phyloP scores from a whole-genome alignment of 1,139 yeast species.

The Taphrina sp. region DNA sequence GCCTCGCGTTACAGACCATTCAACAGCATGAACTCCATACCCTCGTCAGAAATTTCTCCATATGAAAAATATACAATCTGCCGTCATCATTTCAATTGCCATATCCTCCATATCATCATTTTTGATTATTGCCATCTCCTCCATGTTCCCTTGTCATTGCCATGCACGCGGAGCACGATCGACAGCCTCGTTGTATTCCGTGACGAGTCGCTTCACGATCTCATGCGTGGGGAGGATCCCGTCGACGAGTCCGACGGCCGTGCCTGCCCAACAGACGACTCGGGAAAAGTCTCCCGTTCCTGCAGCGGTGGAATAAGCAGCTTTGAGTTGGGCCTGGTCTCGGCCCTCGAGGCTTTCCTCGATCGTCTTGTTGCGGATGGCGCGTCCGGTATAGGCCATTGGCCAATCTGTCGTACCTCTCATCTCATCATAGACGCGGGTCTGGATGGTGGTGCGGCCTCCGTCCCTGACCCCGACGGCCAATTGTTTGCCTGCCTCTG shows the following conservation, averaged over 20 bases:
- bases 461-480: conserved; percentile 33
- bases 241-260: conserved; percentile 36
- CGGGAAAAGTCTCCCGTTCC: conserved; percentile 31
- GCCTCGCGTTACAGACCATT: background rate
- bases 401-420: conserved; percentile 37
- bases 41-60: conserved; percentile 7
- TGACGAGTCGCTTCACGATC: conserved; percentile 27
- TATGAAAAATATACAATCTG: background rate
- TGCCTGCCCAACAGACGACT: conserved; percentile 36
- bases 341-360: conserved; percentile 28
- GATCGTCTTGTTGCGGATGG: conserved; percentile 33
- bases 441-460: conserved; percentile 34
- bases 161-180: background rate
- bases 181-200: conserved; percentile 26
- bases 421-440: conserved; percentile 35
- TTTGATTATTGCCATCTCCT: too few species aligned
- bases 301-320: conserved; percentile 29
- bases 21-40: conserved; percentile 4
- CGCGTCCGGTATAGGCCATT: conserved; percentile 34
- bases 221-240: conserved; percentile 33
- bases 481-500: conserved; percentile 26
- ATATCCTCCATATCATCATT: too few species aligned
- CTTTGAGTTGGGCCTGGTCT: conserved; percentile 6
- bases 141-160: too few species aligned
- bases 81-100: too few species aligned